These are phyloP conservation scores for Phialophora expanda DNA, from an alignment of 2,329 filamentous ascomycete species.

Conservation along the genomic window DNA sequence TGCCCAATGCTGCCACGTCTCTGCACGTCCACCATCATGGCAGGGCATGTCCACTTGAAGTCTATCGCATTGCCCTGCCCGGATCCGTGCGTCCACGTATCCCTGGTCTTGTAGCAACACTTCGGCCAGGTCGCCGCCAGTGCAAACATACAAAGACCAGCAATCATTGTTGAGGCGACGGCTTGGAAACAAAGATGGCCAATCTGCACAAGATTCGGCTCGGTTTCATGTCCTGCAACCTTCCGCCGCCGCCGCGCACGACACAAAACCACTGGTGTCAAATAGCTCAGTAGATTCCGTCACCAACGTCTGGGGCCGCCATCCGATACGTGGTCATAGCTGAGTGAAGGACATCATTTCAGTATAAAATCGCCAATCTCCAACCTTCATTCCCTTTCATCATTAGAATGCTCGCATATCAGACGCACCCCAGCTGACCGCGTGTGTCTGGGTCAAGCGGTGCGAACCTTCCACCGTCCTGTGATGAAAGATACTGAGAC, in stretches of 20 bases:
- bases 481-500: too few relatives aligned
- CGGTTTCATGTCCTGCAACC: not conserved
- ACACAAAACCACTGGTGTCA: not conserved
- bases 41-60: not conserved
- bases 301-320: not conserved
- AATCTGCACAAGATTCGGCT: not conserved
- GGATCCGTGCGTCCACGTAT: not conserved
- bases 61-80: not conserved
- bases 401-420: not conserved
- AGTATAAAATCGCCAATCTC: not conserved
- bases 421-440: not conserved
- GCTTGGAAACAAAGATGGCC: not conserved
- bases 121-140: not conserved
- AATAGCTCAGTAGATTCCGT: not conserved
- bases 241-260: not conserved
- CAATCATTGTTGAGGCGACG: not conserved
- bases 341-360: not conserved
- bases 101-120: not conserved
- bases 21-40: not conserved
- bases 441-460: too few relatives aligned
- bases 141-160: not conserved
- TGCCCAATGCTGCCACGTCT: slow-evolving; percentile 13
- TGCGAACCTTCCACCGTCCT: too few relatives aligned
- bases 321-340: not conserved
- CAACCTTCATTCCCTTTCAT: not conserved